Base-by-base conservation (phyloP, 768 basidiomycete genomes). In the Nevesoporus exiguus region DNA sequence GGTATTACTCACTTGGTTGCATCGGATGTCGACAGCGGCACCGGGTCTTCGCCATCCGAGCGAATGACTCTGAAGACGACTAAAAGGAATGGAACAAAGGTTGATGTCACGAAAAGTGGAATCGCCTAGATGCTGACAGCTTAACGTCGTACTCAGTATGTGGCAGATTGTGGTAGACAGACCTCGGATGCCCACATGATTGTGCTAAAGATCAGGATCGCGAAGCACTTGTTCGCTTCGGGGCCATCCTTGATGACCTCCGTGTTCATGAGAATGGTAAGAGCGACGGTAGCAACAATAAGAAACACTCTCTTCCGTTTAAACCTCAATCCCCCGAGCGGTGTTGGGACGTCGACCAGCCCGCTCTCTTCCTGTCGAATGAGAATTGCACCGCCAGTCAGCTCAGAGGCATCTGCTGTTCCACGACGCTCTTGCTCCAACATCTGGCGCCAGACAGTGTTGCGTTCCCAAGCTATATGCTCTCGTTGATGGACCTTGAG, bases 371-470 rank as follows among this genome's bases (percentile, higher is more conserved):
- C 62, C 22, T 75, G 70, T 27, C 72, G 76, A 19, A 82, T 56
- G 17, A 84, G 68, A 14, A 74, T 74, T 1, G 74, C 81, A 9
- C 83, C 84, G 15, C 76, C 63, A 36, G 61, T 60, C 27, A 68
- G 59, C 46, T 73, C 75, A 52, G 71, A 52, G 57, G 73, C 47
- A 40, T 73, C 66, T 24, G 58, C 19, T 24, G 53, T 47, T 17
- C 91, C 89, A 5, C 83, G 79, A 27, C 91, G 80, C 61, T 91
- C 89, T 37, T 83, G 81, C 3, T 84, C 86, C 55, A 97, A 89
- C 93, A 97, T 95, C 70, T 92, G 88, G 24, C 93, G 80, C 97
- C 97, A 99, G 13, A 98, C 88, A 1, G 97, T 99, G 65, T 98
- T 94, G 30, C 97, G 83, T 65, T 98, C 96, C 85, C 95, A 96